A percentile compares a stretch with the other conserved stretches of the same genome.
These are phyloP conservation scores for Bacterosira constricta DNA, from an alignment of 108 stramenopile genomes.

Conservation along the genomic window DNA sequence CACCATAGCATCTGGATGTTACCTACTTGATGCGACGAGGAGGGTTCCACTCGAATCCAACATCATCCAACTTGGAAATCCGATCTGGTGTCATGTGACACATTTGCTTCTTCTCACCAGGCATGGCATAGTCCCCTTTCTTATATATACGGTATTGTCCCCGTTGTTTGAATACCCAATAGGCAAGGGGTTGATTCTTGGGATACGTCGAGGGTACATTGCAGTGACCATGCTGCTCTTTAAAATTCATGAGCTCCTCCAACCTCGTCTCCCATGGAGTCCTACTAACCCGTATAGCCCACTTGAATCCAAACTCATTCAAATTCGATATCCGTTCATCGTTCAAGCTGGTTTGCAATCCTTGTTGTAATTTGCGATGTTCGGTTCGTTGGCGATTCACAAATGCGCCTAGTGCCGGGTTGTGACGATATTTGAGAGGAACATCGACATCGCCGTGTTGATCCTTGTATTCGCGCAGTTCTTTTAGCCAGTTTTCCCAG, in stretches of 20 bases:
- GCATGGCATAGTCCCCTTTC: constrained; percentile 5
- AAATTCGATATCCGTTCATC: constrained; percentile 36
- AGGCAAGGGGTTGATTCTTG: constrained; percentile 46
- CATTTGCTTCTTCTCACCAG: constrained; percentile 29
- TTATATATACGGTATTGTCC: constrained; percentile 43
- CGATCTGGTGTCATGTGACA: constrained; percentile 62
- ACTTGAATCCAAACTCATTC: constrained; percentile 42
- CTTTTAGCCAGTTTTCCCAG: constrained; percentile 50
- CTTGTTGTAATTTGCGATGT: constrained; percentile 44
- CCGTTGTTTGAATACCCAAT: constrained; percentile 50
- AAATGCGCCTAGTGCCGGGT: constrained; percentile 33
- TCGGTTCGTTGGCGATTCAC: constrained; percentile 48
- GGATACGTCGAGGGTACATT: constrained; percentile 45
- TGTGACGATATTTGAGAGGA: constrained; percentile 34
- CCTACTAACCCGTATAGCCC: constrained; percentile 37
- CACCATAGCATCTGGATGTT: too few relatives aligned
- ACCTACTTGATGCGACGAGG: constrained; percentile 31
- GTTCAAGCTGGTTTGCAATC: constrained; percentile 32
- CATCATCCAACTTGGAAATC: constrained; percentile 48
- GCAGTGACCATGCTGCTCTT: constrained; percentile 44
- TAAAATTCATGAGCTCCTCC: constrained; percentile 41
- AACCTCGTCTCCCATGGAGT: constrained; percentile 47
- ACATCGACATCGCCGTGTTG: constrained; percentile 44
- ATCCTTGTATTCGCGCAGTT: constrained; percentile 30
- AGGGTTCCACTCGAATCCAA: constrained; percentile 64